Conservation (phyloP, 2,329 filamentous ascomycete species). For the Cytospora paraplurivora region DNA sequence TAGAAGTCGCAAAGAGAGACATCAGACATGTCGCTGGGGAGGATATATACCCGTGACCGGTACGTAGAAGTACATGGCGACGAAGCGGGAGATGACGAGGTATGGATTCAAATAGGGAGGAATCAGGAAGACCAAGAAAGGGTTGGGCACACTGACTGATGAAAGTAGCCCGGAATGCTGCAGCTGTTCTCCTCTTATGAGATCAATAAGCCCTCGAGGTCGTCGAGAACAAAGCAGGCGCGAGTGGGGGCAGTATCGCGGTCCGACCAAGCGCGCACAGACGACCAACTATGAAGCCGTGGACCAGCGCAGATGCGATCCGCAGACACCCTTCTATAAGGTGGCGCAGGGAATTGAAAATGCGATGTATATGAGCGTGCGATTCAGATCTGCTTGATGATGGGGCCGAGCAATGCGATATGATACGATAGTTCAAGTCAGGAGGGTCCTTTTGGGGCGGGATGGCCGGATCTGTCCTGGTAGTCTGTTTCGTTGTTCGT, state of each 20-base stretch:
- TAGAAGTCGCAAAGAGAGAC: not conserved
- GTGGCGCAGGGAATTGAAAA: slow-evolving; percentile 5
- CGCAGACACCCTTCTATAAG: not conserved
- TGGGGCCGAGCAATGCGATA: slow-evolving; percentile 9
- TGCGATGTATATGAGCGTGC: slow-evolving; percentile 18
- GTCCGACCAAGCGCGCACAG: slow-evolving; percentile 11
- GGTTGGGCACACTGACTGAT: slow-evolving; percentile 22
- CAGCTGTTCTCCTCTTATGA: not conserved
- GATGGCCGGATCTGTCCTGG: slow-evolving; percentile 12
- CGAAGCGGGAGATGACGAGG: not conserved
- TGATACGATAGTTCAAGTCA: slow-evolving; percentile 8
- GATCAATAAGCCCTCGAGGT: slow-evolving; percentile 9
- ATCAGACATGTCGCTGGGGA: not conserved
- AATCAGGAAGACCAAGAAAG: not conserved
- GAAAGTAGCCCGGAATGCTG: slow-evolving; percentile 16
- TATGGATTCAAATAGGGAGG: not conserved
- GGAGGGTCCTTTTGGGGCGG: slow-evolving; percentile 7
- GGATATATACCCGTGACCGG: slow-evolving; percentile 23
- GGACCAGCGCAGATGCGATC: slow-evolving; percentile 5
- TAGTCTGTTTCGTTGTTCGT: slow-evolving; percentile 12
- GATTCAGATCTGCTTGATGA: not conserved
- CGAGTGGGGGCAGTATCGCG: slow-evolving; percentile 1
- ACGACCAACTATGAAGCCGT: slow-evolving; percentile 8
- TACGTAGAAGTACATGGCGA: slow-evolving; percentile 28
- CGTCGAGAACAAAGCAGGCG: slow-evolving; percentile 13